Percentiles rank a stretch among this genome's conserved stretches.
Evolutionary conservation across 2,329 filamentous ascomycete species (phyloP).

Genomic region (Claviceps sp.): DNA sequence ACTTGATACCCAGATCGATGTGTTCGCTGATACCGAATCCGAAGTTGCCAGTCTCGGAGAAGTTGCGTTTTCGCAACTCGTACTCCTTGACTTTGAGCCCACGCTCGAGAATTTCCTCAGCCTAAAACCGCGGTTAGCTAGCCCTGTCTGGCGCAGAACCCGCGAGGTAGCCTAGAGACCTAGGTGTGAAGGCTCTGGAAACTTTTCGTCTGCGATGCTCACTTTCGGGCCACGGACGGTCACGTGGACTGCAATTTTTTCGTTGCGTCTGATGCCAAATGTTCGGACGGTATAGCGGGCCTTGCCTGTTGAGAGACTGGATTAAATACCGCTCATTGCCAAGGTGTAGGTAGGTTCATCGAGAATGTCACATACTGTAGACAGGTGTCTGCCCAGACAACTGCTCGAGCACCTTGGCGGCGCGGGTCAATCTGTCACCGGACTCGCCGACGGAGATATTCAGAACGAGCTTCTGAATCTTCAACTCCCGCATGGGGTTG

Average conservation of each 20-base stretch:
- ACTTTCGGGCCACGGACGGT: constrained; percentile 90
- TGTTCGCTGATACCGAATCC: constrained; percentile 99
- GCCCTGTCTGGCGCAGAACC: background rate
- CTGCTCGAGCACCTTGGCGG: constrained; percentile 99
- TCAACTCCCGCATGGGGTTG: constrained; percentile 99
- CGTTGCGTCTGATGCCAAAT: constrained; percentile 99
- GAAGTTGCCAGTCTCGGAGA: constrained; percentile 99
- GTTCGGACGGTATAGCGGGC: constrained; percentile 99
- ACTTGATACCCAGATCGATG: constrained; percentile 99
- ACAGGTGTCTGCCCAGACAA: constrained; percentile 98
- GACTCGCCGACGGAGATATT: constrained; percentile 99
- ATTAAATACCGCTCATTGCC: constrained; percentile 8
- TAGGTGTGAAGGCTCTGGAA: no score
- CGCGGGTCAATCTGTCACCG: constrained; percentile 99
- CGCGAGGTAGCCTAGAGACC: no score
- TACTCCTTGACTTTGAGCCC: constrained; percentile 99
- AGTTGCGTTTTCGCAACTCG: constrained; percentile 98
- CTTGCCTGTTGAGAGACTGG: constrained; percentile 54
- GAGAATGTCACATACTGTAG: constrained; percentile 58
- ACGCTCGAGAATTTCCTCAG: constrained; percentile 99
- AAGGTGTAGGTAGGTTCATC: background rate
- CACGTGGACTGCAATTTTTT: constrained; percentile 99
- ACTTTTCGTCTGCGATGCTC: constrained; percentile 7
- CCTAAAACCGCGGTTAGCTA: constrained; percentile 32
- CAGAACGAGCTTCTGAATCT: constrained; percentile 98